Evolutionary conservation across 2,329 filamentous ascomycete species (phyloP).

Genomic region (Colletotrichum sp.): DNA sequence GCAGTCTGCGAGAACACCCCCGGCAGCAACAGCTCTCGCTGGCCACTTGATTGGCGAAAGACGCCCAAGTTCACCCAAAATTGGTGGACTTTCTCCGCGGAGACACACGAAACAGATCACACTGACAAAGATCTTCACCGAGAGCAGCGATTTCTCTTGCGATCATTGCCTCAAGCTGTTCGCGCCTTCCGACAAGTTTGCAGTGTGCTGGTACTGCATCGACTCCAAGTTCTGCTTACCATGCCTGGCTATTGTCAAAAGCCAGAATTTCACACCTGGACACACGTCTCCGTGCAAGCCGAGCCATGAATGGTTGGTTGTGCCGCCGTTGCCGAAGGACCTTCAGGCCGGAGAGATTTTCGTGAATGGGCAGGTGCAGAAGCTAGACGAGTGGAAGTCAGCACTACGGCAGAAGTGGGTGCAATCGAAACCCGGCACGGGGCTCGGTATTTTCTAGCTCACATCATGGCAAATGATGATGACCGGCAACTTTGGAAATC

Average conservation of each 20-base stretch:
- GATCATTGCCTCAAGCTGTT: conserved; percentile 43
- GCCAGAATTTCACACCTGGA: conserved; percentile 28
- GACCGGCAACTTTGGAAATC: not conserved
- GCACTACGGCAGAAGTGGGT: conserved; percentile 29
- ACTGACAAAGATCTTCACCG: conserved; percentile 27
- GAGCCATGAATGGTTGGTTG: conserved; percentile 42
- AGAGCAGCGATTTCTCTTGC: conserved; percentile 26
- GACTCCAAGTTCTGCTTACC: conserved; percentile 39
- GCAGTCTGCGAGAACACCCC: conserved; percentile 40
- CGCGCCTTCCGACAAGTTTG: conserved; percentile 32
- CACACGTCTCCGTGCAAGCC: conserved; percentile 31
- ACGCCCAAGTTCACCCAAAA: conserved; percentile 14
- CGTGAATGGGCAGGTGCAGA: conserved; percentile 34
- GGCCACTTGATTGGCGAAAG: conserved; percentile 25
- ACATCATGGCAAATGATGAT: not conserved
- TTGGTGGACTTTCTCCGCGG: conserved; percentile 13
- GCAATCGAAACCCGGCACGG: not conserved
- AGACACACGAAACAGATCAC: conserved; percentile 20
- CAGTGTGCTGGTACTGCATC: conserved; percentile 42
- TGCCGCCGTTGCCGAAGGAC: conserved; percentile 38
- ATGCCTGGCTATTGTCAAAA: conserved; percentile 34
- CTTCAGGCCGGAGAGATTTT: conserved; percentile 44
- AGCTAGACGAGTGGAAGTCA: conserved; percentile 41
- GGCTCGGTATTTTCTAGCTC: not conserved
- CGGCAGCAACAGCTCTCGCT: conserved; percentile 33